Conservation (phyloP, 2,329 filamentous ascomycete species). For the Aureobasidium subglaciale region DNA sequence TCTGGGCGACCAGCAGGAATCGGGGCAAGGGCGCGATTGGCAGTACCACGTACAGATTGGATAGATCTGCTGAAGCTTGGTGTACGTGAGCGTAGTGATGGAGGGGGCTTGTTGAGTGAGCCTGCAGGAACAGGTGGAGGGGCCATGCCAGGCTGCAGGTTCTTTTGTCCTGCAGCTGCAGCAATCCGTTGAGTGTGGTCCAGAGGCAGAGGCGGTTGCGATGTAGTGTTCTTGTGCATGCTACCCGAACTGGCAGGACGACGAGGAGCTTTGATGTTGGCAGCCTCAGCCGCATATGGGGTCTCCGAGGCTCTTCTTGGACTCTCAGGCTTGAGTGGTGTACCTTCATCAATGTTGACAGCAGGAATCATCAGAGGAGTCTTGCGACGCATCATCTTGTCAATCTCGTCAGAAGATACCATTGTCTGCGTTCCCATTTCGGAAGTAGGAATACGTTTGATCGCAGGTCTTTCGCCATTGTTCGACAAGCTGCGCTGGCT, state of each 20-base stretch:
- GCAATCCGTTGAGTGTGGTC: constrained; percentile 84
- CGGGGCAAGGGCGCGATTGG: not conserved
- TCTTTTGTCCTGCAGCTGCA: constrained; percentile 56
- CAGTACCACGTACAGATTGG: not conserved
- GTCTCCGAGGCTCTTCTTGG: constrained; percentile 18
- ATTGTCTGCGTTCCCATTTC: constrained; percentile 78
- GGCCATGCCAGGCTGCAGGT: constrained; percentile 58
- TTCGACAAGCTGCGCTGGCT: constrained; percentile 7
- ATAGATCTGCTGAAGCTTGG: constrained; percentile 23
- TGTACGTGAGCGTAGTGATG: constrained; percentile 27
- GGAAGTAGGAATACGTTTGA: constrained; percentile 20
- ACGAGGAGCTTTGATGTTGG: constrained; percentile 29
- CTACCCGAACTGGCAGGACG: constrained; percentile 71
- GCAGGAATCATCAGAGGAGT: constrained; percentile 25
- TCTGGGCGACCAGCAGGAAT: constrained; percentile 33
- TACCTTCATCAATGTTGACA: constrained; percentile 16
- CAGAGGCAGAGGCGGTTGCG: constrained; percentile 65
- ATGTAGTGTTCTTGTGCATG: constrained; percentile 41
- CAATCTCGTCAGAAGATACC: constrained; percentile 74
- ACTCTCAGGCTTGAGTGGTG: constrained; percentile 16
- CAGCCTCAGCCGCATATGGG: constrained; percentile 2
- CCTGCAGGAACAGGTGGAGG: constrained; percentile 77
- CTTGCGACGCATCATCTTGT: constrained; percentile 61
- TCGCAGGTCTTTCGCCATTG: not conserved
- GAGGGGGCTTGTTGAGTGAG: constrained; percentile 23